phyloP scores from a whole-genome alignment of 345 rosid genomes.

The Nephelium lappaceum region DNA sequence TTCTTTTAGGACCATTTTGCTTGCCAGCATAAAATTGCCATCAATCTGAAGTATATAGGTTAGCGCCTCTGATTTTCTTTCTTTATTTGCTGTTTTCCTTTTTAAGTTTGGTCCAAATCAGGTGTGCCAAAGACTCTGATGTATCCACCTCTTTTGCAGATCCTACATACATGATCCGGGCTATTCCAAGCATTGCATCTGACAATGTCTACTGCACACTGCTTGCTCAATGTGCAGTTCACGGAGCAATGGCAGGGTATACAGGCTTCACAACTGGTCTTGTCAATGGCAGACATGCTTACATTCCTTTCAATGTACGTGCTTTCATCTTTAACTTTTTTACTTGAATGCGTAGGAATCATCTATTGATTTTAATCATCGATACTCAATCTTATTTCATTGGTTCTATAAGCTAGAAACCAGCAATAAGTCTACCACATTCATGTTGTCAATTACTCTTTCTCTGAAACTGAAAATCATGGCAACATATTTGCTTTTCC shows the following conservation, averaged over 20 bases:
- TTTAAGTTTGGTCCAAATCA: conserved; percentile 16
- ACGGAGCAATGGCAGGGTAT: conserved; percentile 93
- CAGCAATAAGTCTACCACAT: neutral
- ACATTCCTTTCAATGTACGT: conserved; percentile 72
- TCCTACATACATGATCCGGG: conserved; percentile 92
- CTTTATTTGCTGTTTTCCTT: neutral
- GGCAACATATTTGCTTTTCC: neutral
- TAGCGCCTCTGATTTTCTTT: conserved; percentile 1
- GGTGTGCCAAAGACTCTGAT: conserved; percentile 17
- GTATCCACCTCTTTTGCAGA: conserved; percentile 46
- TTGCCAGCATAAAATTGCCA: conserved; percentile 43
- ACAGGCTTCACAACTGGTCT: conserved; percentile 82
- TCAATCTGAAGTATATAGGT: conserved; percentile 91
- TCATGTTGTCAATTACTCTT: neutral
- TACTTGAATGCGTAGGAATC: neutral
- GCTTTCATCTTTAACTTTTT: conserved; percentile 1
- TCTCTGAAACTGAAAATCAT: neutral
- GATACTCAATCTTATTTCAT: neutral
- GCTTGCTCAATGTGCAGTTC: conserved; percentile 86
- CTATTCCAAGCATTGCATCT: conserved; percentile 79
- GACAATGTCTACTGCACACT: conserved; percentile 92
- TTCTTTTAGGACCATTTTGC: conserved; percentile 59
- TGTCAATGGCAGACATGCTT: conserved; percentile 80
- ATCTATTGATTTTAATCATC: neutral
- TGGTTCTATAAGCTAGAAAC: neutral